These are phyloP conservation scores for Tetrahymena elliotti DNA, from an alignment of 73 alveolate genomes.

Conservation along the genomic window DNA sequence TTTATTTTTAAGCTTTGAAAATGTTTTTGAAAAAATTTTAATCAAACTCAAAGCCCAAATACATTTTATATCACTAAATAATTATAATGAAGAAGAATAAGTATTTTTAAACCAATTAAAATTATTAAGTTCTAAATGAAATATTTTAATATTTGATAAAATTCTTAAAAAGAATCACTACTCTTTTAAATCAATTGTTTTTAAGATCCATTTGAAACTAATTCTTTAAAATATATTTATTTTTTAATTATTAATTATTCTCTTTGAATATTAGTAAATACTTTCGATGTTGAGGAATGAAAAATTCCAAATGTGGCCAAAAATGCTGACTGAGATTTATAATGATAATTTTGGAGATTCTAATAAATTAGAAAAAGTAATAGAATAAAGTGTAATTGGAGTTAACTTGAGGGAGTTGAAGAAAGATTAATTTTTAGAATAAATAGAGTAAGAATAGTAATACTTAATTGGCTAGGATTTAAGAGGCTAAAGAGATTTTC, in stretches of 20 bases:
- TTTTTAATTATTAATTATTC: neutral
- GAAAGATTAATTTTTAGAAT: conserved; percentile 17
- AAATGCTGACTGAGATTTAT: neutral
- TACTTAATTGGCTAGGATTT: conserved; percentile 10
- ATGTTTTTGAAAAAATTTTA: no score
- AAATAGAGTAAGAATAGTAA: conserved; percentile 12
- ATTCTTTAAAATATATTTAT: neutral
- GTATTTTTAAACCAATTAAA: no score
- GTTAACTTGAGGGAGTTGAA: neutral
- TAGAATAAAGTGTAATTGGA: neutral
- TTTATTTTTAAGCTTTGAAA: no score
- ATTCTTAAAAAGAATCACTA: no score
- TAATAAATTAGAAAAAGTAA: neutral
- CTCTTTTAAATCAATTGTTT: no score
- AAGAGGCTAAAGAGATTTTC: neutral
- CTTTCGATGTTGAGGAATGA: neutral
- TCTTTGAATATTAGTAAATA: neutral
- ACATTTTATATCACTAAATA: no score
- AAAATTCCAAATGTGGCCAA: neutral
- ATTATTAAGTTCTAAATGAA: no score
- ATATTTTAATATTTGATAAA: no score
- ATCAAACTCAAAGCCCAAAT: no score
- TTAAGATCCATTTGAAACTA: no score
- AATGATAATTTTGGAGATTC: neutral
- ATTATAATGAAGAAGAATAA: no score